Conservation (phyloP, 2,329 filamentous ascomycete genomes). For the Xylaria arbuscula region DNA sequence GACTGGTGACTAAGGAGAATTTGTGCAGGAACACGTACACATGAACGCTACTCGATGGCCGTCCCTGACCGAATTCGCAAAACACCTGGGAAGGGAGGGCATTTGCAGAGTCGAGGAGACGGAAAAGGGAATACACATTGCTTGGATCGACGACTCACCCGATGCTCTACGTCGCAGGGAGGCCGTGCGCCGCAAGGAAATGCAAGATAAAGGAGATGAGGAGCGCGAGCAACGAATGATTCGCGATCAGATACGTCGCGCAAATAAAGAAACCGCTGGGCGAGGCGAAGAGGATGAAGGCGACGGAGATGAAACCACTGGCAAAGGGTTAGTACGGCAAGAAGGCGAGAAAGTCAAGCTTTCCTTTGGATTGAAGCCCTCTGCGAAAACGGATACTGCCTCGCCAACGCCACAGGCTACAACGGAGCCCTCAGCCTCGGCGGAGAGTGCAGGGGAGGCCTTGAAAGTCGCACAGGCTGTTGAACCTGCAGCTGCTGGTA, state of each 20-base stretch:
- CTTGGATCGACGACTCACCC: constrained; percentile 92
- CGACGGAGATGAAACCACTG: constrained; percentile 53
- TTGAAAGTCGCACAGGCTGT: constrained; percentile 26
- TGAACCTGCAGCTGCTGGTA: constrained; percentile 11
- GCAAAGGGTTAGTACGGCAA: constrained; percentile 65
- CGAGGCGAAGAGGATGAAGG: constrained; percentile 54
- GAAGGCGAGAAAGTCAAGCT: constrained; percentile 82
- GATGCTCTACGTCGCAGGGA: constrained; percentile 85
- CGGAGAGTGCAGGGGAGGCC: constrained; percentile 30
- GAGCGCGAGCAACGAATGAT: constrained; percentile 87
- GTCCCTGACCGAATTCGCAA: constrained; percentile 88
- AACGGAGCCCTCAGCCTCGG: constrained; percentile 39
- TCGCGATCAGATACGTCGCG: constrained; percentile 83
- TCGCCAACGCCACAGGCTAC: constrained; percentile 37
- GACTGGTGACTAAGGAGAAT: neutral
- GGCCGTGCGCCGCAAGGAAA: constrained; percentile 83
- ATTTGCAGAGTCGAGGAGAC: constrained; percentile 92
- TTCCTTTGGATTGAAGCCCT: constrained; percentile 67
- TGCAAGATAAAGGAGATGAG: constrained; percentile 90
- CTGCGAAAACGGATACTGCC: constrained; percentile 39
- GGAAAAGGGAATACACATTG: constrained; percentile 83
- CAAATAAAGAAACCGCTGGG: constrained; percentile 65
- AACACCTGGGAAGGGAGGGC: constrained; percentile 85
- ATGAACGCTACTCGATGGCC: constrained; percentile 95
- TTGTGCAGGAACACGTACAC: constrained; percentile 76